Percentiles rank a stretch among this genome's conserved stretches.
These are phyloP conservation scores for Microthyrium microscopicum DNA, from an alignment of 2,329 filamentous ascomycete genomes.

Conservation along the genomic window DNA sequence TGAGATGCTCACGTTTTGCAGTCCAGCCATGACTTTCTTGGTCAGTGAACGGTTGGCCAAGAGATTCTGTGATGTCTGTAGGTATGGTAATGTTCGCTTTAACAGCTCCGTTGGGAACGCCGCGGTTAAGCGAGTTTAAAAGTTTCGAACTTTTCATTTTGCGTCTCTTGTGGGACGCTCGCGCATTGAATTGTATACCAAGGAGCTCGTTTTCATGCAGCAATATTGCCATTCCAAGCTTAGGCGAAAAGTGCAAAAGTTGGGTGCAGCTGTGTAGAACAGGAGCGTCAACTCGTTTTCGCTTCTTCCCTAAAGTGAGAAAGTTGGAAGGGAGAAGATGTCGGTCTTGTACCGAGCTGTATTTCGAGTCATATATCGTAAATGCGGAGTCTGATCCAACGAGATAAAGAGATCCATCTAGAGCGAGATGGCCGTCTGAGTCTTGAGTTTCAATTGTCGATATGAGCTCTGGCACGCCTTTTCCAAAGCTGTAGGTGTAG, in stretches of 20 bases:
- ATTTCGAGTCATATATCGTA: constrained; percentile 48
- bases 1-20: too few relatives aligned
- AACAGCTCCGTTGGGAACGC: too few relatives aligned
- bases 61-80: too few relatives aligned
- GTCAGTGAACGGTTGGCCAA: too few relatives aligned
- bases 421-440: neutral
- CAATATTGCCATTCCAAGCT: constrained; percentile 49
- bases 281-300: constrained; percentile 12
- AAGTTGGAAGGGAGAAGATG: constrained; percentile 16
- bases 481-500: constrained; percentile 54
- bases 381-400: too few relatives aligned
- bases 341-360: constrained; percentile 31
- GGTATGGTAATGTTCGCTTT: too few relatives aligned
- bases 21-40: too few relatives aligned
- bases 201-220: constrained; percentile 47
- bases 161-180: too few relatives aligned
- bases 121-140: too few relatives aligned
- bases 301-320: constrained; percentile 15
- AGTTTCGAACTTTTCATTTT: too few relatives aligned
- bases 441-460: too few relatives aligned
- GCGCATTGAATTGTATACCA: constrained; percentile 39
- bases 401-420: too few relatives aligned
- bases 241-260: constrained; percentile 37
- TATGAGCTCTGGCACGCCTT: constrained; percentile 49
- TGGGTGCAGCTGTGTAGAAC: neutral